Base-by-base conservation (phyloP, 495 filamentous ascomycete genomes). In the Talaromyces borbonicus region DNA sequence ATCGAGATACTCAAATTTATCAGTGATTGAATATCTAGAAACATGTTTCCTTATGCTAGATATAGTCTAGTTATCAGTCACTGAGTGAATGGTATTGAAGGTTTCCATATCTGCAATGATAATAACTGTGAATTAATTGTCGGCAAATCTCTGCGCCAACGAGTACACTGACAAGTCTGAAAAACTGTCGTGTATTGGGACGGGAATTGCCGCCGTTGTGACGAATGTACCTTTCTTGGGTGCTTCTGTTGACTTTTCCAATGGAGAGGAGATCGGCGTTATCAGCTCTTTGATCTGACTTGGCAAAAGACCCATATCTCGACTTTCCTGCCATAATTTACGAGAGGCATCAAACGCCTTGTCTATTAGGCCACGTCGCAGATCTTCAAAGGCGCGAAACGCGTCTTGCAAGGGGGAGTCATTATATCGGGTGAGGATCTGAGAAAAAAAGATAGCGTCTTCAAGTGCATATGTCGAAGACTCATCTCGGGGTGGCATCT, bases 401-500 rank as follows among this genome's bases (percentile, higher is more conserved):
- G 62, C 47, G 45, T 59, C 57, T 7, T 55, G 37, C n/a, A 69
- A 46, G 18, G 49, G 51, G 19, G 45, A 25, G 26, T 29, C 26
- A 29, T 29, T 6, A 29, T 29, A 29, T 29, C 26, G 26, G 26
- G 26, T 29, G 26, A 74, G 30, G 29, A 68, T 59, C 18, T 58
- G 61, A n/a, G 65, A 61, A 36, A 74, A 56, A 31, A 71, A 55
- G 38, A 74, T 63, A 7, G 58, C 65, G 54, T 74, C 72, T 52
- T 76, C 71, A 27, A 76, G 67, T 7, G 70, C 71, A 32, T 73
- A 60, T 5, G 69, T 67, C 11, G 67, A 71, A 42, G 56, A 60
- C 50, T 76, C 71, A 19, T 69, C 71, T 46, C 72, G 68, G 4
- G 71, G 72, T 11, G 72, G 70, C 72, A 74, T 74, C 58, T 67